Base-by-base conservation (phyloP, 2,329 filamentous ascomycete genomes). In the Xylariaceae sp. region DNA sequence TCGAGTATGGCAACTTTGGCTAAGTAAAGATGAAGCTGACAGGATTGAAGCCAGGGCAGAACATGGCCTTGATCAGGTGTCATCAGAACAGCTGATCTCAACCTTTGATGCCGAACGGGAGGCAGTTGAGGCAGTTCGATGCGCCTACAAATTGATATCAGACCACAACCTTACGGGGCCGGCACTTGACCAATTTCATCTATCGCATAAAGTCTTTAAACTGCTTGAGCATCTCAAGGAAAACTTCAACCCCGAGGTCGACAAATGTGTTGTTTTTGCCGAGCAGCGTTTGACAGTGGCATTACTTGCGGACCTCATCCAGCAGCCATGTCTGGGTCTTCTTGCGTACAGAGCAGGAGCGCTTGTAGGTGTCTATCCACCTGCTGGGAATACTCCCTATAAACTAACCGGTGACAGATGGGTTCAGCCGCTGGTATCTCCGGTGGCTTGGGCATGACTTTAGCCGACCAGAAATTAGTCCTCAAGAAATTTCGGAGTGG, bases 261-360 rank as follows among this genome's bases (percentile, higher is more conserved):
- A 83, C 26, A 84, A 85, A 16, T 95, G 90, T 65, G 95, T 99
- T 51, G 81, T 97, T 0, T 97, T 99, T 68, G 90, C 95, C 0
- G 79, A 89, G 56, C 80, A 87, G 66, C 79, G 91, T 39, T 83
- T 87, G 59, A 92, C 90, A 0, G 92, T 92, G 0, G 80, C 83
- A 16, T 70, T 95, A 15, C 74, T 99, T 1, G 74, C 80, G 1
- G 83, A 87, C 41, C 74, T 95, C 0, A 86, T 95, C 57, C 69
- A 70, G 36, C 76, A 80, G 16, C 64, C 74, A 0, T 67, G 70
- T 1, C 75, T 90, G 53, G 73, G 75, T 1, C 79, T 86, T 4
- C 72, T 75, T 0, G 76, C 85, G 94, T 55, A 68, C 3, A 65
- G 53, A 8, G 49, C 80, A 18, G 84, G 80, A 16, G 72, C 79